These are phyloP conservation scores for Rosa hybrid DNA, from an alignment of 331 rosid species.

Conservation along the genomic window DNA sequence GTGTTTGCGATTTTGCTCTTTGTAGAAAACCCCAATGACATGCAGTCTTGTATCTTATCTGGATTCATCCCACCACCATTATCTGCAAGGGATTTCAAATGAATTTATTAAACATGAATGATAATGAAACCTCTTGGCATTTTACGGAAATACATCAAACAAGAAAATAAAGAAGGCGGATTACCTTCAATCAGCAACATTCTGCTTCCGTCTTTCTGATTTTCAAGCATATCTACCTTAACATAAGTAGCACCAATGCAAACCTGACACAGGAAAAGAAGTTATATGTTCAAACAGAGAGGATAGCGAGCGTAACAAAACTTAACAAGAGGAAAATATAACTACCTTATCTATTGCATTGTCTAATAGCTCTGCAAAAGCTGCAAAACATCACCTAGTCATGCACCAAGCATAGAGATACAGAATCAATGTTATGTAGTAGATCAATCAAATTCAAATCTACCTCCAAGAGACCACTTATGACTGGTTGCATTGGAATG, in stretches of 20 bases:
- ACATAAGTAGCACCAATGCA: slow-evolving; percentile 88
- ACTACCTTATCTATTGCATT: slow-evolving; percentile 89
- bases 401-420: slow-evolving; percentile 12
- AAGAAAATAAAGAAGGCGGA: slow-evolving; percentile 2
- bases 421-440: slow-evolving; percentile 1
- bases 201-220: slow-evolving; percentile 65
- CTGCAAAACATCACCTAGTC: slow-evolving; percentile 47
- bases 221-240: slow-evolving; percentile 69
- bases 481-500: slow-evolving; percentile 99
- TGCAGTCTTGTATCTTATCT: slow-evolving; percentile 96
- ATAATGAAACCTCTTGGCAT: background rate
- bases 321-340: slow-evolving; percentile 1
- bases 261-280: slow-evolving; percentile 54
- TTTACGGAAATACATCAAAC: background rate
- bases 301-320: background rate
- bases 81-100: slow-evolving; percentile 56
- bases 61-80: slow-evolving; percentile 99
- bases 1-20: slow-evolving; percentile 91
- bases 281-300: slow-evolving; percentile 9
- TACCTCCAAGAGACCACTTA: slow-evolving; percentile 99
- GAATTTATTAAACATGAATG: background rate
- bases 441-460: background rate
- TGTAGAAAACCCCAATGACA: slow-evolving; percentile 90
- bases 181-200: slow-evolving; percentile 90
- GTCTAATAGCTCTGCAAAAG: slow-evolving; percentile 97